These are phyloP conservation scores for Neonectria neomacrospora DNA, from an alignment of 2,329 filamentous ascomycete species.

Conservation along the genomic window DNA sequence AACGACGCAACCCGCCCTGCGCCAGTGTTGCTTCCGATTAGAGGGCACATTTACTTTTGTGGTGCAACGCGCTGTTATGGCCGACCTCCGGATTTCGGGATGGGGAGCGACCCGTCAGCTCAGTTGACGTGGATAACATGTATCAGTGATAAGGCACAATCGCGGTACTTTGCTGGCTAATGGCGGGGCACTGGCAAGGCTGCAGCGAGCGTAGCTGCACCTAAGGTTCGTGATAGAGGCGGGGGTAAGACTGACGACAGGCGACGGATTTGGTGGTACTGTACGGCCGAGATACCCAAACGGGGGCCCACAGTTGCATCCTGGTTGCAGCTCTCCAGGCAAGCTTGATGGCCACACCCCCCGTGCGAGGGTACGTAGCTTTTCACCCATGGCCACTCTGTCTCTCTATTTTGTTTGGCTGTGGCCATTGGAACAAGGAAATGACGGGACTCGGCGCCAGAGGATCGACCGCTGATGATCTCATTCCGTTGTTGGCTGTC, in stretches of 20 bases:
- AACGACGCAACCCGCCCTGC: slow-evolving; percentile 3
- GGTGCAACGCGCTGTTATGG: neutral
- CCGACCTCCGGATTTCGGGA: slow-evolving; percentile 12
- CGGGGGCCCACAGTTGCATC: slow-evolving; percentile 36
- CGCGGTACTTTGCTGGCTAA: slow-evolving; percentile 14
- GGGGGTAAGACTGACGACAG: slow-evolving; percentile 37
- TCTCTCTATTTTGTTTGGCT: slow-evolving; percentile 32
- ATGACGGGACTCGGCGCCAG: slow-evolving; percentile 45
- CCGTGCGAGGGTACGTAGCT: slow-evolving; percentile 16
- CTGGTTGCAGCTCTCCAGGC: slow-evolving; percentile 26
- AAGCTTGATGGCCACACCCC: slow-evolving; percentile 35
- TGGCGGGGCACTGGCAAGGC: slow-evolving; percentile 40
- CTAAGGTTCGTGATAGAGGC: slow-evolving; percentile 38
- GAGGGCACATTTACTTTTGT: slow-evolving; percentile 5
- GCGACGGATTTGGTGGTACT: slow-evolving; percentile 34
- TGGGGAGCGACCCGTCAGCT: slow-evolving; percentile 21
- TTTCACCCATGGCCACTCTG: slow-evolving; percentile 19
- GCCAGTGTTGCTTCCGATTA: slow-evolving; percentile 13
- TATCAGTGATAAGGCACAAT: slow-evolving; percentile 1
- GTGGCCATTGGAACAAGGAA: slow-evolving; percentile 36
- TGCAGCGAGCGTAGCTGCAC: slow-evolving; percentile 38
- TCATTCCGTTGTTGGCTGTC: slow-evolving; percentile 44
- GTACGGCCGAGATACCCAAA: slow-evolving; percentile 41
- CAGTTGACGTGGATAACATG: slow-evolving; percentile 25
- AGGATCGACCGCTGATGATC: slow-evolving; percentile 46